Conservation (phyloP, 106 monocot species). For the Dioscorea zingiberensis region DNA sequence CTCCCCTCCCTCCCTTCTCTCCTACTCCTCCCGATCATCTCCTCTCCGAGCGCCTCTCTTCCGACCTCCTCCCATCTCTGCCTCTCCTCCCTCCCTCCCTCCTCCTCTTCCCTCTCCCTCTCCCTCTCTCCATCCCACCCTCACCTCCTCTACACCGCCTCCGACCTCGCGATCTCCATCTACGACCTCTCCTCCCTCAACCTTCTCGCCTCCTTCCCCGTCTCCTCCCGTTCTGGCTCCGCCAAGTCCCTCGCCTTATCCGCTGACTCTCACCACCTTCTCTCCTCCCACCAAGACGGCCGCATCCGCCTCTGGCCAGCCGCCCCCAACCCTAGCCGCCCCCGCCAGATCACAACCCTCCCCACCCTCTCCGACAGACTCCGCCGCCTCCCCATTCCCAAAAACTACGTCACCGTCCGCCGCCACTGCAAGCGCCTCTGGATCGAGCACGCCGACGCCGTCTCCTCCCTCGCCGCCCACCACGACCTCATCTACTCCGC, state of each 20-base stretch:
- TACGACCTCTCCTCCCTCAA: slow-evolving; percentile 30
- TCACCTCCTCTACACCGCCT: slow-evolving; percentile 35
- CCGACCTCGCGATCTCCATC: slow-evolving; percentile 23
- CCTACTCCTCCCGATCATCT: slow-evolving; percentile 12
- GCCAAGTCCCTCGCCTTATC: slow-evolving; percentile 44
- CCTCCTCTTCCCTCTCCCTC: slow-evolving; percentile 15
- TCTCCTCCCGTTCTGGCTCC: slow-evolving; percentile 33
- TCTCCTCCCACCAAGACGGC: slow-evolving; percentile 82
- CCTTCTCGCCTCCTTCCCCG: slow-evolving; percentile 16
- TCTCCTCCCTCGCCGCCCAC: slow-evolving; percentile 40
- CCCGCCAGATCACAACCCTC: slow-evolving; percentile 36
- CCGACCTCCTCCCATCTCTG: slow-evolving; percentile 5
- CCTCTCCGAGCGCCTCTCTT: slow-evolving; percentile 15
- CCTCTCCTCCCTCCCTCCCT: slow-evolving; percentile 12
- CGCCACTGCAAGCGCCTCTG: slow-evolving; percentile 55
- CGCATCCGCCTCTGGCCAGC: slow-evolving; percentile 54
- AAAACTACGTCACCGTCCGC: slow-evolving; percentile 48
- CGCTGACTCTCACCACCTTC: slow-evolving; percentile 12
- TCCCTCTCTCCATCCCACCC: slow-evolving; percentile 3
- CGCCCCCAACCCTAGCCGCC: slow-evolving; percentile 1
- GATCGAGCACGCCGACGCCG: slow-evolving; percentile 77
- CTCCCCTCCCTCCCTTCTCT: slow-evolving; percentile 29
- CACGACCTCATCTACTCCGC: slow-evolving; percentile 54
- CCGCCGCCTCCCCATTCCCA: slow-evolving; percentile 49
- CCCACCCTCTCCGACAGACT: slow-evolving; percentile 62